Evolutionary conservation across 768 basidiomycete genomes (phyloP), one percentile per base, ranked within the genome.

Genomic region (Panellus pusillus): DNA sequence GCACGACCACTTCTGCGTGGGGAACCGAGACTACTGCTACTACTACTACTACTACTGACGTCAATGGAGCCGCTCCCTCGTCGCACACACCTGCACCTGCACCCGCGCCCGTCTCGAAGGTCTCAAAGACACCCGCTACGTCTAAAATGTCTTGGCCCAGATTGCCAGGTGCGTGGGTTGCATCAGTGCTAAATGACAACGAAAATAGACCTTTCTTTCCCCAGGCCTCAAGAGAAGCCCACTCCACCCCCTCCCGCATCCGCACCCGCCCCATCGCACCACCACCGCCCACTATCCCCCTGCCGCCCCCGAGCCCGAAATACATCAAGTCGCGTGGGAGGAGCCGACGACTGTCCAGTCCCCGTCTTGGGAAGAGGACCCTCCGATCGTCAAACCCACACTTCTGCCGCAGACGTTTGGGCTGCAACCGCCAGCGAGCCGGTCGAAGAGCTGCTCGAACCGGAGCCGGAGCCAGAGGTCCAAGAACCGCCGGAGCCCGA

Each of bases 91-190:
- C n/a, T n/a, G n/a, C n/a, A n/a, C n/a, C n/a, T n/a, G n/a, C n/a
- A n/a, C n/a, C n/a, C n/a, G n/a, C n/a, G n/a, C 63, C 71, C n/a
- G 50, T 68, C 17, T 65, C 56, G 59, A 77, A 70, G 59, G 68
- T 63, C 52, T 60, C 69, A 36, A 65, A 84, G 71, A 74, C 80
- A 11, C 87, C 89, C 39, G 82, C 86, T 27, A 87, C 81, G 12
- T 83, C 87, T 8, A 90, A 91, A 73, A 69, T 89, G 55, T 91
- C 91, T 32, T 93, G 90, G 91, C 91, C 8, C 87, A 93, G 63
- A 77, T 93, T 66, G 90, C 91, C 58, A 77, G 85, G 89, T 87
- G 64, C 7, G 79, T 71, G 52, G n/a, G n/a, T n/a, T n/a, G n/a
- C n/a, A n/a, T n/a, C n/a, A n/a, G n/a, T n/a, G n/a, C n/a, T n/a